Conservation (phyloP, 2,329 filamentous ascomycete species). For the Neurospora sp. region DNA sequence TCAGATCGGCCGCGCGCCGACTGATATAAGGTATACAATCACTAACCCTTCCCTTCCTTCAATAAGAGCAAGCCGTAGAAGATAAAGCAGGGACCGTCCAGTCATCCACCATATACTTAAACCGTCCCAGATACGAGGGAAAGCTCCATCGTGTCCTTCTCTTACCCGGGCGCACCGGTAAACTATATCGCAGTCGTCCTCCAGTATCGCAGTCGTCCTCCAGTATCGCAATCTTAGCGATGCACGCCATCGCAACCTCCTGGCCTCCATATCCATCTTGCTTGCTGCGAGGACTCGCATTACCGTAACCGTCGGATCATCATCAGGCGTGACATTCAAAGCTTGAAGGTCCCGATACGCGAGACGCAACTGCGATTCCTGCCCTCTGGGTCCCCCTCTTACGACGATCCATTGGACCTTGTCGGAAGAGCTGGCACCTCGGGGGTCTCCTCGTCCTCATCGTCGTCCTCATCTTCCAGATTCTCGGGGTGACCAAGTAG, state of each 20-base stretch:
- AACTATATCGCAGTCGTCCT: background rate
- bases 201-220: background rate
- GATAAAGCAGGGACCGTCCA: background rate
- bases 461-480: slow-evolving; percentile 48
- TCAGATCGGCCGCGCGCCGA: background rate
- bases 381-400: background rate
- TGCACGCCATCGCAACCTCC: background rate
- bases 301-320: background rate
- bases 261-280: background rate
- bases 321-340: background rate
- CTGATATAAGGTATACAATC: background rate
- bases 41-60: background rate
- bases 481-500: slow-evolving; percentile 69
- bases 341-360: background rate
- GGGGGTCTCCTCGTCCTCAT: slow-evolving; percentile 23
- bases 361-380: background rate
- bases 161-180: background rate
- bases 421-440: slow-evolving; percentile 32
- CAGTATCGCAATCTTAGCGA: background rate
- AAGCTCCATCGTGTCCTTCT: background rate
- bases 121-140: background rate
- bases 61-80: background rate
- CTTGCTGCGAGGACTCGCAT: background rate
- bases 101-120: background rate
- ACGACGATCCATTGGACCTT: slow-evolving; percentile 14